Base-by-base conservation (phyloP, 805 yeast species). In the Tetrapisispora fleetii region DNA sequence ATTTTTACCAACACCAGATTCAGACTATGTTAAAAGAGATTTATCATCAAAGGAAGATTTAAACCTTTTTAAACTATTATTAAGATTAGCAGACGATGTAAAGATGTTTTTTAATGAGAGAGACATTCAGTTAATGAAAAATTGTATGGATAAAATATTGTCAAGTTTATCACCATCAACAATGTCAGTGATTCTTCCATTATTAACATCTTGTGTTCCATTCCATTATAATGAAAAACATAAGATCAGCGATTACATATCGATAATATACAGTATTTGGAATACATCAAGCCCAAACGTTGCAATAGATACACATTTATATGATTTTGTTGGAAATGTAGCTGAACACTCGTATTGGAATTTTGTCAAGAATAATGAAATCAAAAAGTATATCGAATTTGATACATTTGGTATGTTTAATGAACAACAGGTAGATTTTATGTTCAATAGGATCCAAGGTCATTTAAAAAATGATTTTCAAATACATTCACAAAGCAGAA, bases 181-280 rank as follows among this genome's bases (percentile, higher is more conserved):
- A 17, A 75, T 80, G 27, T 64, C 77, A 0, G 51, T 74, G 6
- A 73, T 78, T 0, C 63, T 83, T 45, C 72, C 79, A 13, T 72
- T 79, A 16, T 67, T 84, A 59, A 67, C 76, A 0, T 71, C 78
- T 2, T 56, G 79, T 42, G 63, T 83, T 17, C 93, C 93, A 2
- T 57, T 59, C 6, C 60, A 58, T 22, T 62, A 67, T 48, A 54
- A 53, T 13, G 54, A 64, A 1, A 59, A 62, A 5, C 50, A 62
- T 9, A 78, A 74, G 50, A 74, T 78, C 3, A 69, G 78, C 28
- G 75, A 79, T 52, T 80, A 81, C 54, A 60, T 86, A 28, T 81
- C 90, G 0, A 67, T 86, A 2, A 60, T 87, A 8, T 85, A 86
- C 54, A 80, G 85, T 51, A 66, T 85, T 40, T 88, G 96, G 95